These are phyloP conservation scores for Ustilago hordei DNA, from an alignment of 1,284 basidiomycete species.

Conservation along the genomic window DNA sequence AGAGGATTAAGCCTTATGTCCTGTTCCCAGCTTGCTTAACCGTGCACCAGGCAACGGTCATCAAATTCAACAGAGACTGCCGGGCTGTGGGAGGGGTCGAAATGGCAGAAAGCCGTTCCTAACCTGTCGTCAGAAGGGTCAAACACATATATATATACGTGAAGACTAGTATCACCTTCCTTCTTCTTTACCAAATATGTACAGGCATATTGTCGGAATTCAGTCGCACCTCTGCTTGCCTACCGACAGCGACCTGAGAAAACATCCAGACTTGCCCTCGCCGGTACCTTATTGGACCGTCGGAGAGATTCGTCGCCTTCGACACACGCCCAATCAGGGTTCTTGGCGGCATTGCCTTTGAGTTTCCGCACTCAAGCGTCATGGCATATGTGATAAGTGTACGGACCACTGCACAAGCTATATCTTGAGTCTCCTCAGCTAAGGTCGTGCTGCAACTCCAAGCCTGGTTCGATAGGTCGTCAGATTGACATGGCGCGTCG, in stretches of 20 bases:
- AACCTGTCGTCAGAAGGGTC: not conserved
- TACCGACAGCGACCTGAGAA: not conserved
- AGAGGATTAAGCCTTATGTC: slow-evolving; percentile 6
- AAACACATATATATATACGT: not conserved
- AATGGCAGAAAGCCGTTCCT: not conserved
- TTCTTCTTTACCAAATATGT: no score
- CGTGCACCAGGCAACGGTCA: slow-evolving; percentile 25
- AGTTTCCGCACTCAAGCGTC: slow-evolving; percentile 2
- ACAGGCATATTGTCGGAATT: not conserved
- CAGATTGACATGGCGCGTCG: slow-evolving; percentile 26
- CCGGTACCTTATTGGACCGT: slow-evolving; percentile 9
- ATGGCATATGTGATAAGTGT: slow-evolving; percentile 1
- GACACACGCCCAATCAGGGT: not conserved
- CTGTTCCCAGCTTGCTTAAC: not conserved
- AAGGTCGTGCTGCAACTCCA: slow-evolving; percentile 8
- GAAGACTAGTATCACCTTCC: no score
- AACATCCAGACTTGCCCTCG: not conserved
- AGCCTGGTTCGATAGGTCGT: not conserved
- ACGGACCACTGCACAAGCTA: not conserved
- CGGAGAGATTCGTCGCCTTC: not conserved
- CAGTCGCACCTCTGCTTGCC: not conserved
- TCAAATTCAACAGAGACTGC: not conserved
- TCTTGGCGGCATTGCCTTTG: slow-evolving; percentile 1
- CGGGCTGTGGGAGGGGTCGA: not conserved
- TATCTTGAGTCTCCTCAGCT: not conserved